Conservation (phyloP, 2,329 filamentous ascomycete genomes). For the Graphium sp. region DNA sequence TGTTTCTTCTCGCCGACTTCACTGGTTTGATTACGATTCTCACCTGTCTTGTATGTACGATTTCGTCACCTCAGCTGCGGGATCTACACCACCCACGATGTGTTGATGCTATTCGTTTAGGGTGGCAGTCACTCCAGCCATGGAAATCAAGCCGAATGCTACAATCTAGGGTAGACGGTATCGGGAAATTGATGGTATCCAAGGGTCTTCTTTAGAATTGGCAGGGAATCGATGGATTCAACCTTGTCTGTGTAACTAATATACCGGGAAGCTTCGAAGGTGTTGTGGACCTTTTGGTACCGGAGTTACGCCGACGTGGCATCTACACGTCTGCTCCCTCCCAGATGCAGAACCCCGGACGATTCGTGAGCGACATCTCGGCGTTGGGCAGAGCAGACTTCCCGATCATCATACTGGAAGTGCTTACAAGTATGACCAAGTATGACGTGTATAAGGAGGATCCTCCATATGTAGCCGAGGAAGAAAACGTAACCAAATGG, state of each 20-base stretch:
- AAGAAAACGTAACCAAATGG: too few relatives aligned
- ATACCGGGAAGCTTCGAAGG: too few relatives aligned
- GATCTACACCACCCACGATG: slow-evolving; percentile 5
- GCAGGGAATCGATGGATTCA: not conserved
- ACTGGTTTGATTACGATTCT: slow-evolving; percentile 7
- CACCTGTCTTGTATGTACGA: slow-evolving; percentile 6
- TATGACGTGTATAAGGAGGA: too few relatives aligned
- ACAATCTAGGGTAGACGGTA: not conserved
- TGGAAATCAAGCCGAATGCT: slow-evolving; percentile 4
- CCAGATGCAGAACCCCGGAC: too few relatives aligned
- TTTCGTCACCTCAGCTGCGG: slow-evolving; percentile 4
- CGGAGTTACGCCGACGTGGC: too few relatives aligned
- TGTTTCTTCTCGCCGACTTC: slow-evolving; percentile 8
- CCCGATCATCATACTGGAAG: too few relatives aligned
- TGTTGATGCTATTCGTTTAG: slow-evolving; percentile 2
- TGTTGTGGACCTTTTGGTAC: too few relatives aligned
- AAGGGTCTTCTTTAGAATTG: slow-evolving; percentile 1
- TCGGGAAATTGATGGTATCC: slow-evolving; percentile 2
- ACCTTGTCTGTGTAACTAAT: not conserved
- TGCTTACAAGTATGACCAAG: too few relatives aligned
- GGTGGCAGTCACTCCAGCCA: slow-evolving; percentile 3
- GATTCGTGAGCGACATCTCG: too few relatives aligned
- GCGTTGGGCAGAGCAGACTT: too few relatives aligned
- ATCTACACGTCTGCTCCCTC: too few relatives aligned
- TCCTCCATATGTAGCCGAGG: too few relatives aligned